Percentiles rank a stretch among this genome's conserved stretches.
phyloP scores from a whole-genome alignment of 2,329 filamentous ascomycete genomes.

The Herpotrichia juniperi region DNA sequence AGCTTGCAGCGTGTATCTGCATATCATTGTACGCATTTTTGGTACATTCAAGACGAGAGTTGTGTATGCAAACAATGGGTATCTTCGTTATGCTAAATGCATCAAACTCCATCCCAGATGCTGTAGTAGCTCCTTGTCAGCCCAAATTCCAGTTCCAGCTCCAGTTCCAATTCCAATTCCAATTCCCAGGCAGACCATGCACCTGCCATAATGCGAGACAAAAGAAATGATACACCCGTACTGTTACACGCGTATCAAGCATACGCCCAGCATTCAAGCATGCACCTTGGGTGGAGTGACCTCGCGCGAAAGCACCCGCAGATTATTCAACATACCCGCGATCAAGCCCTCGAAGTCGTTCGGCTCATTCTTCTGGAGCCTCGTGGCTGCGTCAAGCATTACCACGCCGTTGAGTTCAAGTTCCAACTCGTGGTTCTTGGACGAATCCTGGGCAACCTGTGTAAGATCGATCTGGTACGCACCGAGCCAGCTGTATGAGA shows the following conservation, averaged over 20 bases:
- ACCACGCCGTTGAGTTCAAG: constrained; percentile 71
- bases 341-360: constrained; percentile 66
- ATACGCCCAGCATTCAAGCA: not conserved
- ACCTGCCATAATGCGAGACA: not conserved
- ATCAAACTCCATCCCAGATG: constrained; percentile 29
- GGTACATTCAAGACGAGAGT: not conserved
- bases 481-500: constrained; percentile 86
- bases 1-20: no score
- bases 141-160: not conserved
- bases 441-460: constrained; percentile 69
- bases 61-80: constrained; percentile 22
- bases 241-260: constrained; percentile 17
- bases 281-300: constrained; percentile 26
- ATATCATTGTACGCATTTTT: no score
- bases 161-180: not conserved
- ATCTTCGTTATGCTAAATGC: constrained; percentile 32
- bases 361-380: constrained; percentile 58
- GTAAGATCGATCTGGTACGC: constrained; percentile 89
- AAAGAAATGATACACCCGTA: constrained; percentile 3
- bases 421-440: constrained; percentile 81
- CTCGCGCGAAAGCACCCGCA: constrained; percentile 43
- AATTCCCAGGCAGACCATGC: not conserved
- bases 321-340: constrained; percentile 75
- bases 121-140: constrained; percentile 6
- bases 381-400: constrained; percentile 70